These are phyloP conservation scores for Agrocybe chaxingu DNA, from an alignment of 768 basidiomycete species.

Conservation along the genomic window DNA sequence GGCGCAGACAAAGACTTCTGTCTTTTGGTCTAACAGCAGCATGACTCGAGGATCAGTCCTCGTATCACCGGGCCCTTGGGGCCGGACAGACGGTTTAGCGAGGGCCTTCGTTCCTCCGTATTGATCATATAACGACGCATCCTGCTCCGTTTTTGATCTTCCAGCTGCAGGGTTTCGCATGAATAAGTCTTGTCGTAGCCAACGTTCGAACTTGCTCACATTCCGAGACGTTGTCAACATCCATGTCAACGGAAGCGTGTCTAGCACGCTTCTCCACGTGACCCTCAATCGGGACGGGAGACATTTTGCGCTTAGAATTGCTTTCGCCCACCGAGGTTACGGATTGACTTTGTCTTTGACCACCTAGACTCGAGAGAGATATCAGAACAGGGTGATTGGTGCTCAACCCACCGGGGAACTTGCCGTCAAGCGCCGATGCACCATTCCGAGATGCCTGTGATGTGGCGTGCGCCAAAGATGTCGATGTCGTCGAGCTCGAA, in stretches of 20 bases:
- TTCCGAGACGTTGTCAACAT: slow-evolving; percentile 35
- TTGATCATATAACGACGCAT: slow-evolving; percentile 12
- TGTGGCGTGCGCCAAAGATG: slow-evolving; percentile 6
- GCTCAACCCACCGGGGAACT: slow-evolving; percentile 7
- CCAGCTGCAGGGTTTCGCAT: slow-evolving; percentile 9
- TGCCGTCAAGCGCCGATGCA: not conserved
- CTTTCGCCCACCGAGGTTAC: slow-evolving; percentile 16
- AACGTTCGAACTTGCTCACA: slow-evolving; percentile 16
- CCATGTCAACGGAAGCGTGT: slow-evolving; percentile 47
- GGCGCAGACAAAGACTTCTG: slow-evolving; percentile 76
- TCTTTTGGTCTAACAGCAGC: slow-evolving; percentile 56
- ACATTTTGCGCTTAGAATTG: slow-evolving; percentile 51
- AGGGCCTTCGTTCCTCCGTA: slow-evolving; percentile 21
- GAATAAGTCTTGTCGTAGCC: not conserved
- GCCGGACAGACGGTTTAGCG: slow-evolving; percentile 29
- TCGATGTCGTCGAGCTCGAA: slow-evolving; percentile 2
- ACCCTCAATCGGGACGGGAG: slow-evolving; percentile 41
- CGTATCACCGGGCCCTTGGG: slow-evolving; percentile 40
- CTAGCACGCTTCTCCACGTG: slow-evolving; percentile 65
- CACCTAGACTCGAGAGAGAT: not conserved
- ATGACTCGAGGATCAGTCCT: slow-evolving; percentile 38
- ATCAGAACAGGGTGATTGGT: not conserved
- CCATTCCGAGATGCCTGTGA: slow-evolving; percentile 2
- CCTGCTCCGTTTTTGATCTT: slow-evolving; percentile 14
- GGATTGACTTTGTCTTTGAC: slow-evolving; percentile 4